Conservation (phyloP, 768 basidiomycete genomes). For the Mycena crocata region DNA sequence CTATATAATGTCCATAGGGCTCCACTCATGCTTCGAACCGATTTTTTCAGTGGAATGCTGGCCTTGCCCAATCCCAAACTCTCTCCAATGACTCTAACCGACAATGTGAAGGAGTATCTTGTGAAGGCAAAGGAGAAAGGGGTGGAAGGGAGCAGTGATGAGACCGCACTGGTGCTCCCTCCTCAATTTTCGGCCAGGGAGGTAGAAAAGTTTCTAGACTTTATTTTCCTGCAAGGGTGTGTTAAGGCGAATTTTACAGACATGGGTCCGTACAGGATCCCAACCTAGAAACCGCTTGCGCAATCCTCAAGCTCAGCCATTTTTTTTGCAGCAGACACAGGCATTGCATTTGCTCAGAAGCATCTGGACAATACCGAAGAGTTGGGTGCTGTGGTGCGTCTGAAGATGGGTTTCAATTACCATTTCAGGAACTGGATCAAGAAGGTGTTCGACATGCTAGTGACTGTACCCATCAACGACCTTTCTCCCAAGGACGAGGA, state of each 20-base stretch:
- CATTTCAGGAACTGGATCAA: not conserved
- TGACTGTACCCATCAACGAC: not conserved
- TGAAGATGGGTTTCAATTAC: constrained; percentile 11
- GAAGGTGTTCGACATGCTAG: constrained; percentile 11
- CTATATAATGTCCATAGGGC: not conserved
- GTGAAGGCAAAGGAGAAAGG: not conserved
- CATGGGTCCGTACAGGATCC: not conserved
- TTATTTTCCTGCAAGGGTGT: constrained; percentile 2
- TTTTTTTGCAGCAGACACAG: not conserved
- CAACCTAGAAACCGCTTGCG: not conserved
- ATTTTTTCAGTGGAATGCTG: constrained; percentile 1
- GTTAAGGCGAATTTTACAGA: not conserved
- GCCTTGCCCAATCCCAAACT: constrained; percentile 9
- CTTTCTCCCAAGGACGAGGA: not conserved
- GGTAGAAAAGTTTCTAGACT: constrained; percentile 5
- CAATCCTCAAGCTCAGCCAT: constrained; percentile 15
- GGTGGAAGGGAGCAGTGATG: constrained; percentile 4
- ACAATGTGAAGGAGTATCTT: not conserved
- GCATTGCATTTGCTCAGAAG: not conserved
- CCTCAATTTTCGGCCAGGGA: not conserved
- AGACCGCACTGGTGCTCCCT: not conserved
- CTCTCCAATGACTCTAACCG: not conserved
- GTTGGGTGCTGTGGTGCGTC: not conserved
- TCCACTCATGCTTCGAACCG: not conserved
- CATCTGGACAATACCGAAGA: not conserved